Base-by-base conservation (phyloP, 2,329 filamentous ascomycete species). In the Elsinoe arachidis region DNA sequence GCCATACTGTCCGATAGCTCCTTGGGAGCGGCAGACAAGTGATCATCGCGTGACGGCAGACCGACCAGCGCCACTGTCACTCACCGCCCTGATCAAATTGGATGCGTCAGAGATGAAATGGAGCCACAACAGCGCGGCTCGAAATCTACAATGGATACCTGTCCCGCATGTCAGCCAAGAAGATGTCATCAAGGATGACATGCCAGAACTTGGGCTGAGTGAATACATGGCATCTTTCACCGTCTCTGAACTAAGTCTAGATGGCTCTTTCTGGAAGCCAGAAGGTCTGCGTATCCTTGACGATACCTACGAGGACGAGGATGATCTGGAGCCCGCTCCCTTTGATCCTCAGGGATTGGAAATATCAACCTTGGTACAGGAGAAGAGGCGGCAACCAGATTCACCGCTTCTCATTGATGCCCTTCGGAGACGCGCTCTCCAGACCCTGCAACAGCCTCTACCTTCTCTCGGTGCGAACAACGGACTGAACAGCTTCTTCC, bases 211-310 rank as follows among this genome's bases (percentile, higher is more conserved):
- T 3, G 67, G 69, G 0, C 56, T 74, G 4, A 65, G 62, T 23
- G 63, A 71, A 33, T 66, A 72, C 33, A 63, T 79, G 6, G 61
- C 60, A 7, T 68, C 69, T 17, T 37, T 75, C 0, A 63, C 60
- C 2, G 53, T 67, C 3, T 62, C 66, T 0, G 67, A 69, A 5
- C 64, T 71, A 3, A 71, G 74, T 30, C 74, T 75, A 33, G 68
- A 70, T 4, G 64, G 64, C 3, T 63, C 77, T 21, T 69, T 74
- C 2, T 80, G 76, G 74, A 80, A 80, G 62, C 70, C 68, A 1
- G 69, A 74, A 2, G 75, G 76, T 0, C 63, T 81, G n/a, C 70
- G 71, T 15, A 68, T 80, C 14, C 64, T 81, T 2, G 70, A 73
- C 15, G 59, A 62, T 5, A 56, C 64, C 2, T 67, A 72, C 5